A percentile compares a stretch with the other conserved stretches of the same genome.
Conservation (phyloP, 148 eudicot species). For the Agrostemma githago region DNA sequence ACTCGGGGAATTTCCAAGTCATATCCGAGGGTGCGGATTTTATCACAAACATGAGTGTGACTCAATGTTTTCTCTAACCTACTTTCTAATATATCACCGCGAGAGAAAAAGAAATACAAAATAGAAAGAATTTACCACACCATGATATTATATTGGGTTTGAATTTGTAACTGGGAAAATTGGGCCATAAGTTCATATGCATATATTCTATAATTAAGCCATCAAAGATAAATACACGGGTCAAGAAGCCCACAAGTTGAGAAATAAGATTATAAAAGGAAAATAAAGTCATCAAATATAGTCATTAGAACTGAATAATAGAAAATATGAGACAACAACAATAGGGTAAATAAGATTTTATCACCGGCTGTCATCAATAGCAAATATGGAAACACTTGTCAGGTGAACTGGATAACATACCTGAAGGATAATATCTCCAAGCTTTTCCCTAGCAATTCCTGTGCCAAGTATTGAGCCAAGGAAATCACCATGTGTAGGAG, state of each 20-base stretch:
- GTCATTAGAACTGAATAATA: background rate
- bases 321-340: background rate
- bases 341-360: background rate
- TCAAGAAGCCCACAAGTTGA: background rate
- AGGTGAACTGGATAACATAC: conserved; percentile 30
- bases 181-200: background rate
- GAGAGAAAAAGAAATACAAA: too few species aligned
- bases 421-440: conserved; percentile 90
- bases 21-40: too few species aligned
- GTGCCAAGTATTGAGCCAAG: conserved; percentile 90
- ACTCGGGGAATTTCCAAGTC: too few species aligned
- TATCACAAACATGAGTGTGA: too few species aligned
- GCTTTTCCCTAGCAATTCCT: conserved; percentile 81
- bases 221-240: too few species aligned
- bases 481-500: conserved; percentile 87
- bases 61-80: too few species aligned
- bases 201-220: too few species aligned
- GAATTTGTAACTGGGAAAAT: background rate
- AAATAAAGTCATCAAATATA: background rate
- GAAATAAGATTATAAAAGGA: background rate
- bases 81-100: too few species aligned
- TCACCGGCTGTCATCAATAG: background rate
- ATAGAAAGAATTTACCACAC: background rate
- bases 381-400: background rate
- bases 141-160: background rate